Percentiles rank a stretch among this genome's conserved stretches.
Evolutionary conservation across 148 eudicot genomes (phyloP).

Genomic region (Chenopodium formosanum): DNA sequence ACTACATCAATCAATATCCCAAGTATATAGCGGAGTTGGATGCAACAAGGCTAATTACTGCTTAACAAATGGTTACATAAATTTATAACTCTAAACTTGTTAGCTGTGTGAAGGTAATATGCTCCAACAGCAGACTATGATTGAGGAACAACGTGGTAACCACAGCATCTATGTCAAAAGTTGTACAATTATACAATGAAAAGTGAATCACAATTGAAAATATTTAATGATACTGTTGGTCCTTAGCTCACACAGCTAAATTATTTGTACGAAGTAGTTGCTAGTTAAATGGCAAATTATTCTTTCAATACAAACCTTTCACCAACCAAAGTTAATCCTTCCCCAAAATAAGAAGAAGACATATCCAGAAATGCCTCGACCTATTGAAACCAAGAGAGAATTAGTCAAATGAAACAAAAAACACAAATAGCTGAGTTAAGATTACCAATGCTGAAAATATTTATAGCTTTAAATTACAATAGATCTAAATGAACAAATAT

Average conservation of each 20-base stretch:
- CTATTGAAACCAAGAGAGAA: conserved; percentile 37
- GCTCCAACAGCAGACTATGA: not conserved
- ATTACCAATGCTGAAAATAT: not conserved
- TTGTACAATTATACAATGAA: not conserved
- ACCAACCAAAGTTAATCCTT: conserved; percentile 80
- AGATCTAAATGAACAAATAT: not conserved
- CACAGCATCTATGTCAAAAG: not conserved
- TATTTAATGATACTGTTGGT: not conserved
- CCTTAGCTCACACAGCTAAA: not conserved
- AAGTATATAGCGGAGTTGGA: not conserved
- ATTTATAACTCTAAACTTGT: not conserved
- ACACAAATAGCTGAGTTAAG: not conserved
- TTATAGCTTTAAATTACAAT: not conserved
- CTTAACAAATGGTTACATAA: not conserved
- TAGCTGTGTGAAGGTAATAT: not conserved
- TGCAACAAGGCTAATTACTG: not conserved
- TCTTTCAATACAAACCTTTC: conserved; percentile 50
- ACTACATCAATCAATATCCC: not conserved
- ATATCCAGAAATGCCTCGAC: conserved; percentile 53
- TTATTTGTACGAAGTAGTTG: not conserved
- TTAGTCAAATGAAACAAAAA: conserved; percentile 8
- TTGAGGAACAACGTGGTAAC: not conserved
- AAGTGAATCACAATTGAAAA: not conserved
- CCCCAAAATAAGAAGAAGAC: conserved; percentile 63
- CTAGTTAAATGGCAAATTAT: not conserved